Evolutionary conservation across 1,284 basidiomycete species (phyloP).

Genomic region (Veloboletus limbatus): DNA sequence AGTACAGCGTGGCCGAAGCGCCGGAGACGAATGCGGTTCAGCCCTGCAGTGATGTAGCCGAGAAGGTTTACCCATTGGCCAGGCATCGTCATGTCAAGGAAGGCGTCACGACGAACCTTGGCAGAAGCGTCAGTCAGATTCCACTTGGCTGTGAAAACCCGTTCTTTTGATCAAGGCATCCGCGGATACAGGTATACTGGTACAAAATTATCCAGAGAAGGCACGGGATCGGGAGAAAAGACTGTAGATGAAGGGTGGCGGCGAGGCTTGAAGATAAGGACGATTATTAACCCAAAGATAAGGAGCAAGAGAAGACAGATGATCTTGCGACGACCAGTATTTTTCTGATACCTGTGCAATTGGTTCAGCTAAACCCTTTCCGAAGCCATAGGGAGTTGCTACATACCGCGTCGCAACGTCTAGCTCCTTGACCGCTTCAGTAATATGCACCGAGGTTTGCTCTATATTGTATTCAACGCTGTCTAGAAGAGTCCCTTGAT

Average conservation of each 20-base stretch:
- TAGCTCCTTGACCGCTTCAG: slow-evolving; percentile 85
- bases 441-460: slow-evolving; percentile 78
- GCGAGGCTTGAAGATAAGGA: slow-evolving; percentile 81
- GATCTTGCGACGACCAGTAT: slow-evolving; percentile 87
- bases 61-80: slow-evolving; percentile 16
- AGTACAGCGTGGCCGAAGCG: slow-evolving; percentile 11
- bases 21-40: slow-evolving; percentile 4
- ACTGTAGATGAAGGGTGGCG: slow-evolving; percentile 35
- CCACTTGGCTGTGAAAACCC: slow-evolving; percentile 5
- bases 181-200: slow-evolving; percentile 33
- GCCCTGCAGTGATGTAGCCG: background rate
- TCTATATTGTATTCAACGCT: slow-evolving; percentile 98
- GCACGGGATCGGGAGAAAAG: slow-evolving; percentile 17
- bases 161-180: slow-evolving; percentile 32
- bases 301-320: slow-evolving; percentile 90
- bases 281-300: slow-evolving; percentile 80
- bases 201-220: slow-evolving; percentile 29
- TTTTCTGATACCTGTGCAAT: slow-evolving; percentile 79
- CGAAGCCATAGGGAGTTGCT: background rate
- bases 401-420: slow-evolving; percentile 75
- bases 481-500: slow-evolving; percentile 96
- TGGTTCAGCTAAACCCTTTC: slow-evolving; percentile 7
- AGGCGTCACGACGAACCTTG: slow-evolving; percentile 22
- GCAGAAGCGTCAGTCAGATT: slow-evolving; percentile 1
- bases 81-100: slow-evolving; percentile 5